phyloP scores from a whole-genome alignment of 306 rosid species.

The Fragaria iinumae region DNA sequence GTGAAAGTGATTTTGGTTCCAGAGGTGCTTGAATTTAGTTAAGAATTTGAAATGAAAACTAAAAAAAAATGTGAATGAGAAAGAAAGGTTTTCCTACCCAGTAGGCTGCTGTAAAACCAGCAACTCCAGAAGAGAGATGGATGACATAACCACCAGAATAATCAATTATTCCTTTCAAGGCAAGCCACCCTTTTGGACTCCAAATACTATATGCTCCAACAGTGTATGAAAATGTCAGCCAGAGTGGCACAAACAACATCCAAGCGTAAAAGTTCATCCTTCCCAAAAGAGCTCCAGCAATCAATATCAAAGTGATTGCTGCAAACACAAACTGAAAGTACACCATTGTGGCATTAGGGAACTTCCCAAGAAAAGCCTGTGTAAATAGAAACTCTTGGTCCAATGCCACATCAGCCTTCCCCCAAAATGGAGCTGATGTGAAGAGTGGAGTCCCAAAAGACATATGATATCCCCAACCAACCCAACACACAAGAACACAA shows the following conservation, averaged over 20 bases:
- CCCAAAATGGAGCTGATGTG: conserved; percentile 25
- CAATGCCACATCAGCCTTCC: conserved; percentile 31
- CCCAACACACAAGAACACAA: conserved; percentile 43
- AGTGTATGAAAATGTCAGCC: conserved; percentile 44
- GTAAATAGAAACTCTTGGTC: conserved; percentile 16
- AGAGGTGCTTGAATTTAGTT: neutral
- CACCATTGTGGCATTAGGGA: conserved; percentile 41
- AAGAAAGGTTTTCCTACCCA: conserved; percentile 29
- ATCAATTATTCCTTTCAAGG: conserved; percentile 32
- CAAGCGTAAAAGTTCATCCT: conserved; percentile 51
- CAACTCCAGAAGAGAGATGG: conserved; percentile 47
- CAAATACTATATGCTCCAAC: conserved; percentile 42
- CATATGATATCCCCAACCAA: conserved; percentile 40
- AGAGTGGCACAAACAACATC: conserved; percentile 49
- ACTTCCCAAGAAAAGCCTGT: conserved; percentile 11
- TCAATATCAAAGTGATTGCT: conserved; percentile 40
- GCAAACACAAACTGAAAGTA: conserved; percentile 49
- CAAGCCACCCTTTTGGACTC: conserved; percentile 25
- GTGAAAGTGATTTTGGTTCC: neutral
- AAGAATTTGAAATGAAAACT: neutral
- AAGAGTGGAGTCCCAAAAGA: conserved; percentile 32
- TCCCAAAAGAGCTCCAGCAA: conserved; percentile 45
- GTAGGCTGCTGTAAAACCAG: conserved; percentile 48
- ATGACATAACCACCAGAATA: conserved; percentile 47
- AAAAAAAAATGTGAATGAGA: neutral